These are phyloP conservation scores for Pseudonitzschia delicatissima DNA, from an alignment of 108 stramenopile genomes.

Conservation along the genomic window DNA sequence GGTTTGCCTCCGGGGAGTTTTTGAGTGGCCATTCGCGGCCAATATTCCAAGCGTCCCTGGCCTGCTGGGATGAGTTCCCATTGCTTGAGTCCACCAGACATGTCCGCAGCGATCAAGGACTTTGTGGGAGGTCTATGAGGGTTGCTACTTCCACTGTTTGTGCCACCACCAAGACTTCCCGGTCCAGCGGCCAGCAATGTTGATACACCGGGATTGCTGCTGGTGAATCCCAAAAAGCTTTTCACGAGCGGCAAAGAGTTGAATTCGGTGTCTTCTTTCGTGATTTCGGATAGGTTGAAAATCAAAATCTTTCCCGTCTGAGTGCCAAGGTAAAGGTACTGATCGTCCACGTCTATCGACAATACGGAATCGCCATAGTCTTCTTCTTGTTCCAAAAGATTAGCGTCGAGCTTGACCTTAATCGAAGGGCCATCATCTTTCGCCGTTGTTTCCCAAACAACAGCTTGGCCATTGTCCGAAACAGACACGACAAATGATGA, in stretches of 20 bases:
- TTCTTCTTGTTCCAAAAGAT: neutral
- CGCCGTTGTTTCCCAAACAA: constrained; percentile 10
- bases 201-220: constrained; percentile 13
- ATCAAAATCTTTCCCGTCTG: constrained; percentile 4
- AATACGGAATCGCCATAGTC: neutral
- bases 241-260: neutral
- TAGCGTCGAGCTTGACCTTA: neutral
- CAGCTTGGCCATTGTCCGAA: neutral
- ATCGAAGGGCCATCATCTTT: neutral
- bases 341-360: constrained; percentile 18
- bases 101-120: constrained; percentile 16
- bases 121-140: neutral
- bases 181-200: constrained; percentile 10
- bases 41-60: constrained; percentile 14
- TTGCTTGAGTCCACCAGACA: constrained; percentile 22
- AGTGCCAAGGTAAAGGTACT: constrained; percentile 12
- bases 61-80: constrained; percentile 24
- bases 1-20: constrained; percentile 18
- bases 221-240: constrained; percentile 7
- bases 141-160: neutral
- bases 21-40: constrained; percentile 22
- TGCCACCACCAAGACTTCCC: constrained; percentile 10
- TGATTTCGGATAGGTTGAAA: constrained; percentile 6
- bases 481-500: constrained; percentile 2
- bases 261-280: neutral